Evolutionary conservation across 768 basidiomycete species (phyloP).

Genomic region (Podaxis sp.): DNA sequence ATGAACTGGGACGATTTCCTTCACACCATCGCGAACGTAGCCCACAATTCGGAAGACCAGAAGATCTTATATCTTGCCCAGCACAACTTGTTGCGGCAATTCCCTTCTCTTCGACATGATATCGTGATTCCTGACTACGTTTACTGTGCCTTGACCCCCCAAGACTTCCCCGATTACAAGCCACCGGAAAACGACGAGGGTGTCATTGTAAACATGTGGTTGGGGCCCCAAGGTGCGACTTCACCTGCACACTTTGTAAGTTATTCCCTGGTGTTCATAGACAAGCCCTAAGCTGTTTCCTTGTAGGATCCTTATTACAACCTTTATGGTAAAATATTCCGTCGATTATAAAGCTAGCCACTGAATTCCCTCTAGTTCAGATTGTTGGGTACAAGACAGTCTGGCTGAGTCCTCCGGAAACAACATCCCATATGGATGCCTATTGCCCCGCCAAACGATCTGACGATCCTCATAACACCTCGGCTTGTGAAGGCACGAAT

Average conservation of each 20-base stretch:
- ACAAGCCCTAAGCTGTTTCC: constrained; percentile 7
- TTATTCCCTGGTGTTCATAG: constrained; percentile 14
- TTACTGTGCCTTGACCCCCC: constrained; percentile 56
- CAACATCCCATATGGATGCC: constrained; percentile 59
- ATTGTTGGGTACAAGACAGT: constrained; percentile 86
- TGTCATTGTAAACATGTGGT: constrained; percentile 74
- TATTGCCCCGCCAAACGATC: constrained; percentile 28
- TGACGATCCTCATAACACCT: constrained; percentile 38
- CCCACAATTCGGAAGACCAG: constrained; percentile 13
- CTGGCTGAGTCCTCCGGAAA: constrained; percentile 82
- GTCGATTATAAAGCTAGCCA: background rate
- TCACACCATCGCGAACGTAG: constrained; percentile 27
- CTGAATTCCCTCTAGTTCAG: constrained; percentile 56
- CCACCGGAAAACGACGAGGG: constrained; percentile 67
- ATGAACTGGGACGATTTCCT: constrained; percentile 75
- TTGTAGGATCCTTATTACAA: constrained; percentile 91
- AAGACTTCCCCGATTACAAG: constrained; percentile 49
- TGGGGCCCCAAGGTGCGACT: constrained; percentile 74
- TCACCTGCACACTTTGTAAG: constrained; percentile 87
- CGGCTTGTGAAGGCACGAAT: constrained; percentile 34
- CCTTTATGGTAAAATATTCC: constrained; percentile 61
- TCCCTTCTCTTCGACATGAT: constrained; percentile 74
- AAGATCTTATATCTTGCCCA: constrained; percentile 83
- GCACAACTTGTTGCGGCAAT: constrained; percentile 81
- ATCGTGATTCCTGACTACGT: constrained; percentile 87